These are phyloP conservation scores for Pelargonium fulgidum DNA, from an alignment of 441 rosid genomes.

Conservation along the genomic window DNA sequence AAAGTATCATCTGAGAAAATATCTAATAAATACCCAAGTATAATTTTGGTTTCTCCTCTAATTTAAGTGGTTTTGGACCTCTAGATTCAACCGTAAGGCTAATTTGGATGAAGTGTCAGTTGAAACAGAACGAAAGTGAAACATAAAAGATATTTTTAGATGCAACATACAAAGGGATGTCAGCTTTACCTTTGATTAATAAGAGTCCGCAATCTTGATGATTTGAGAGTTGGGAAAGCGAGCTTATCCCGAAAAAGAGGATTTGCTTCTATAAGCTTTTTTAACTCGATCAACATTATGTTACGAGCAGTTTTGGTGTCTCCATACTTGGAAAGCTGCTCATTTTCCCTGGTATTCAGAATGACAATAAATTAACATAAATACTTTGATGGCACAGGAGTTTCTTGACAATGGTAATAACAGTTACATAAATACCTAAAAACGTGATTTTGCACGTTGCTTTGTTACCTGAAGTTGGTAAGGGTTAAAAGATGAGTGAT, in stretches of 20 bases:
- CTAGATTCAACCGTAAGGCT: neutral
- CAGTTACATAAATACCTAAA: neutral
- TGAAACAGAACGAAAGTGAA: neutral
- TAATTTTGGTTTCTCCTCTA: neutral
- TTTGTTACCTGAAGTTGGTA: slow-evolving; percentile 61
- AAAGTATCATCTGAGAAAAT: no score
- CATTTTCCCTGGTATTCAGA: slow-evolving; percentile 53
- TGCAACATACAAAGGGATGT: neutral
- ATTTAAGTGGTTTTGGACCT: neutral
- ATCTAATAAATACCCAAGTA: neutral
- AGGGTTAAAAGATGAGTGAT: slow-evolving; percentile 66
- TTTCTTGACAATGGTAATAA: no score
- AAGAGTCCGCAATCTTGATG: slow-evolving; percentile 64
- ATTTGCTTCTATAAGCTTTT: slow-evolving; percentile 76
- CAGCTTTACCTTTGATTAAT: slow-evolving; percentile 63
- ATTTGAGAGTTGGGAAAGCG: slow-evolving; percentile 72
- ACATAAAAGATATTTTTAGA: neutral
- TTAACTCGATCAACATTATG: slow-evolving; percentile 70
- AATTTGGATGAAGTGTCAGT: neutral
- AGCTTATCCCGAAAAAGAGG: slow-evolving; percentile 82
- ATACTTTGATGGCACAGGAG: neutral
- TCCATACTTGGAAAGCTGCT: slow-evolving; percentile 72
- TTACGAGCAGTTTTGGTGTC: slow-evolving; percentile 71
- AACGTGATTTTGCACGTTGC: neutral
- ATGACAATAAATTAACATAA: neutral